phyloP scores from a whole-genome alignment of 129 eudicot species.

The Artemisia tridentata region DNA sequence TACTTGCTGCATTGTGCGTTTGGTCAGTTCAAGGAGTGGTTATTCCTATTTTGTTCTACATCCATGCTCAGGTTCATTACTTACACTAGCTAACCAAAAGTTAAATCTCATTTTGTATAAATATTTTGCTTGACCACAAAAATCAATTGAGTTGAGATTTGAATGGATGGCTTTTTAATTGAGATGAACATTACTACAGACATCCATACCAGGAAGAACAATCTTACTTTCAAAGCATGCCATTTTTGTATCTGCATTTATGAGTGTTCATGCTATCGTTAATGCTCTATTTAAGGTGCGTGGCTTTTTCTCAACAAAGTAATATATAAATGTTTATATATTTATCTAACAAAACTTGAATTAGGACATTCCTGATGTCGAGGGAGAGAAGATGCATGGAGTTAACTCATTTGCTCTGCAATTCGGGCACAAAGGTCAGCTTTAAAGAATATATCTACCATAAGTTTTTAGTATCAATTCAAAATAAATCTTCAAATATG shows the following conservation, averaged over 20 bases:
- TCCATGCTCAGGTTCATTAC: constrained; percentile 28
- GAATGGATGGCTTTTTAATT: neutral
- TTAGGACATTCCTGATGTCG: constrained; percentile 40
- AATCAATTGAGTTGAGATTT: neutral
- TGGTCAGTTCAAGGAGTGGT: constrained; percentile 34
- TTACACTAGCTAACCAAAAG: neutral
- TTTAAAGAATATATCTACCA: neutral
- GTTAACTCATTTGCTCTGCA: constrained; percentile 26
- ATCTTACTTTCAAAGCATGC: constrained; percentile 32
- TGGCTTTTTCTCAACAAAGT: too few species aligned
- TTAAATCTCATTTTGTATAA: neutral
- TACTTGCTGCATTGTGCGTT: constrained; percentile 29
- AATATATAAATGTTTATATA: too few species aligned
- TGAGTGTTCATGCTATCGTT: constrained; percentile 27
- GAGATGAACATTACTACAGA: constrained; percentile 15
- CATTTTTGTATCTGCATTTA: constrained; percentile 30
- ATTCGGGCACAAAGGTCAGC: constrained; percentile 28
- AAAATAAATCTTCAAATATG: neutral
- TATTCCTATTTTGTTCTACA: constrained; percentile 32
- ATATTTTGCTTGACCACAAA: neutral
- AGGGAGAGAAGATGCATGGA: constrained; percentile 35
- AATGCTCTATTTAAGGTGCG: constrained; percentile 31
- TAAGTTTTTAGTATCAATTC: neutral
- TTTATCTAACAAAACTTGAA: neutral
- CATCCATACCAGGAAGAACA: constrained; percentile 6